These are phyloP conservation scores for Globomyces sp. DNA, from an alignment of 371 early-diverging fungal genomes.

Conservation along the genomic window DNA sequence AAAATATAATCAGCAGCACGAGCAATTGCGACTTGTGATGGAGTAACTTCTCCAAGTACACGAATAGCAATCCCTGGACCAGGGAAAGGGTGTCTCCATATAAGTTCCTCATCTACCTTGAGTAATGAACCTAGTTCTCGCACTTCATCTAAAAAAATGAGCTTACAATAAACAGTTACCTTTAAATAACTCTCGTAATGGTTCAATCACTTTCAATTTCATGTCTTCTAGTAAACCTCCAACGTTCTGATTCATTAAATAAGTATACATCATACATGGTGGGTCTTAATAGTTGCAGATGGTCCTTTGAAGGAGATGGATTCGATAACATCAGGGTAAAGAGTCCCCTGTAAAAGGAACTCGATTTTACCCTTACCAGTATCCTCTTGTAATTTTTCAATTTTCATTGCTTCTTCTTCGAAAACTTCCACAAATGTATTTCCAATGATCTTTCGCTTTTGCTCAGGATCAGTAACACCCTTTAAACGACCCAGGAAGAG, in stretches of 20 bases:
- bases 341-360: constrained; percentile 94
- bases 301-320: constrained; percentile 98
- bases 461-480: constrained; percentile 88
- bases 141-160: constrained; percentile 72
- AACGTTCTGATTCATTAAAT: constrained; percentile 66
- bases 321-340: constrained; percentile 98
- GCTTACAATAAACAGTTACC: no score
- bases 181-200: constrained; percentile 96
- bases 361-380: constrained; percentile 69
- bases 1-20: constrained; percentile 93
- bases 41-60: constrained; percentile 92
- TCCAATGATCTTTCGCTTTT: constrained; percentile 97
- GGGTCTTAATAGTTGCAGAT: constrained; percentile 96
- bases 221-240: constrained; percentile 95
- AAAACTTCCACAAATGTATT: constrained; percentile 98
- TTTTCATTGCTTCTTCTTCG: constrained; percentile 85
- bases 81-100: constrained; percentile 99
- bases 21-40: constrained; percentile 87
- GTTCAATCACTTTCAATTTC: constrained; percentile 96
- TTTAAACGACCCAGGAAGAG: constrained; percentile 83
- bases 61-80: constrained; percentile 98
- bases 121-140: constrained; percentile 87
- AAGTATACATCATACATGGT: constrained; percentile 63
- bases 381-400: constrained; percentile 66
- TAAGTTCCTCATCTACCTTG: constrained; percentile 87